Evolutionary conservation across 495 filamentous ascomycete species (phyloP).

Genomic region (Aspergillus indologenus): DNA sequence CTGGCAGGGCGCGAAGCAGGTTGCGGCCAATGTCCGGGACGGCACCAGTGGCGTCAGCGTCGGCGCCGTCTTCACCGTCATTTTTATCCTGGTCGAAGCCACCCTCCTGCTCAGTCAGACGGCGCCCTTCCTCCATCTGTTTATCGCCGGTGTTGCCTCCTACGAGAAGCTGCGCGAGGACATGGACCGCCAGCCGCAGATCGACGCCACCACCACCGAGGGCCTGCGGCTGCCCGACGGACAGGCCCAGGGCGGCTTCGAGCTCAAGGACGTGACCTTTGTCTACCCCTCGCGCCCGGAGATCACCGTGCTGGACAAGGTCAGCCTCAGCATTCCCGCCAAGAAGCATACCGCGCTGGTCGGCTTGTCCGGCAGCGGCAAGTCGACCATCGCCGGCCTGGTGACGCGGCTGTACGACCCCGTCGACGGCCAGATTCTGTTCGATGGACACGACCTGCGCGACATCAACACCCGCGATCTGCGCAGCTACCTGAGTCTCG

Average conservation of each 20-base stretch:
- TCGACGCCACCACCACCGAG: slow-evolving; percentile 42
- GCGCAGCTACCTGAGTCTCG: slow-evolving; percentile 56
- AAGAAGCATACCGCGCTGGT: slow-evolving; percentile 64
- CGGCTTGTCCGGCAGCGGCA: slow-evolving; percentile 68
- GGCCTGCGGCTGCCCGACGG: slow-evolving; percentile 31
- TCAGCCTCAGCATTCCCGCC: slow-evolving; percentile 52
- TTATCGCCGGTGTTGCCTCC: slow-evolving; percentile 54
- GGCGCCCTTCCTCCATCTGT: slow-evolving; percentile 60
- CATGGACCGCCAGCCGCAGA: slow-evolving; percentile 49
- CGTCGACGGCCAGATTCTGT: slow-evolving; percentile 40
- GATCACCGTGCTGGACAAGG: slow-evolving; percentile 48
- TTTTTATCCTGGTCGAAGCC: slow-evolving; percentile 64
- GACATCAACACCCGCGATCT: slow-evolving; percentile 56
- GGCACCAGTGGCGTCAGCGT: slow-evolving; percentile 38
- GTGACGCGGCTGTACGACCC: slow-evolving; percentile 52
- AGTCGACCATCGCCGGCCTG: slow-evolving; percentile 62
- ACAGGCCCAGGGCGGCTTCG: slow-evolving; percentile 40
- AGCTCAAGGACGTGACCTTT: slow-evolving; percentile 56
- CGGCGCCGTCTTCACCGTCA: slow-evolving; percentile 61
- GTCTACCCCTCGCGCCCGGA: slow-evolving; percentile 61
- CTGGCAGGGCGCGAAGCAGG: slow-evolving; percentile 58
- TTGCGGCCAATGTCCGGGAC: slow-evolving; percentile 46
- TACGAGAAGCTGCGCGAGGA: slow-evolving; percentile 48
- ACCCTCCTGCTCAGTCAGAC: slow-evolving; percentile 61
- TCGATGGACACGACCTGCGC: slow-evolving; percentile 53